These are phyloP conservation scores for Russula compacta DNA, from an alignment of 768 basidiomycete species.

Conservation along the genomic window DNA sequence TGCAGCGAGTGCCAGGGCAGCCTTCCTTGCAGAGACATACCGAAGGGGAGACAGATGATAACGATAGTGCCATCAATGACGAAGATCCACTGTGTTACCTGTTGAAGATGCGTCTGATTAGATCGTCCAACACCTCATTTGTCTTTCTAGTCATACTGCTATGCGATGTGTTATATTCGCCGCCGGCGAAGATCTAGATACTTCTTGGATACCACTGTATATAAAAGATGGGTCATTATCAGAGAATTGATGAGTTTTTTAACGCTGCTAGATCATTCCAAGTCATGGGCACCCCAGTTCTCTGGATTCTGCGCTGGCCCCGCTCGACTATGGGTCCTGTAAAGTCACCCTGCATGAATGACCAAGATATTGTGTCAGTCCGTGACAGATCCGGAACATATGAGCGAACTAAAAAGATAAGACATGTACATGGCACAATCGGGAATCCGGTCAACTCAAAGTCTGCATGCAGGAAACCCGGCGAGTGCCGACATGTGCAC, in stretches of 20 bases:
- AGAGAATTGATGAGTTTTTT: neutral
- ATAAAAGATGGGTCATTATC: neutral
- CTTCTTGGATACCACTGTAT: neutral
- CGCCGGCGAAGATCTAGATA: neutral
- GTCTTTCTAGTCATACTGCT: neutral
- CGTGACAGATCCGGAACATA: too few relatives aligned
- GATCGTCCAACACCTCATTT: neutral
- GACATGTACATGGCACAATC: too few relatives aligned
- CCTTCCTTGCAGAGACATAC: slow-evolving; percentile 27
- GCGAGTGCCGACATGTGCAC: too few relatives aligned
- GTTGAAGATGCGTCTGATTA: neutral
- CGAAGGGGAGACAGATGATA: neutral
- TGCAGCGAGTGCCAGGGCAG: slow-evolving; percentile 48
- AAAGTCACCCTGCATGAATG: too few relatives aligned
- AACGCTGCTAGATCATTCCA: too few relatives aligned
- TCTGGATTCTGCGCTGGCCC: neutral
- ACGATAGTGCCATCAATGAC: neutral
- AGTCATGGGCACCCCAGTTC: neutral
- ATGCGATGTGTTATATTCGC: neutral
- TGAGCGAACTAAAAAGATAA: too few relatives aligned
- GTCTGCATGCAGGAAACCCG: too few relatives aligned
- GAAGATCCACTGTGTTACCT: neutral
- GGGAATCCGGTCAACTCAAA: too few relatives aligned
- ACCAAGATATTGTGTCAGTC: too few relatives aligned
- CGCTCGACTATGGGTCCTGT: too few relatives aligned